Evolutionary conservation across 768 basidiomycete genomes (phyloP), one percentile per base, ranked within the genome.

Genomic region (Pulveroboletus ravenelii): DNA sequence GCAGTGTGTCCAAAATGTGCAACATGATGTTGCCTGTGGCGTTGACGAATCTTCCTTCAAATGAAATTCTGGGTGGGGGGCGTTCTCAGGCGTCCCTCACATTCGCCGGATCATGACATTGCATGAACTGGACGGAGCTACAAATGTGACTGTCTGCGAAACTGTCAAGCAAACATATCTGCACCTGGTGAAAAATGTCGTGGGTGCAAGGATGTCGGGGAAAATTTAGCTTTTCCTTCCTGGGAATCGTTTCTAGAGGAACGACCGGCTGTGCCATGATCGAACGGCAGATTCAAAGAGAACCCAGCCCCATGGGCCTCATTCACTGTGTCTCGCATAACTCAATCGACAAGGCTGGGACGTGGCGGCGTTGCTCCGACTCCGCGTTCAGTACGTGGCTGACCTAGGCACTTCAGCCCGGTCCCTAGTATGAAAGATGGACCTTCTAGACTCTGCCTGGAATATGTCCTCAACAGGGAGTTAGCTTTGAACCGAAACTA

Each of bases 61-160:
- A 50, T 50, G 47, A 46, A 51, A 49, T 48, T 41, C 50, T 41
- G 18, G 40, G 58, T 38, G 39, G 38, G 45, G 9, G 18, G 37
- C 27, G 32, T 65, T 67, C 62, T 51, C 63, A 67, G 61, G 62
- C 34, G 12, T 10, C 27, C 47, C 43, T 36, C 46, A 40, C 30
- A 37, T 49, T 41, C 18, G 38, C 32, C n/a, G 25, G 31, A 41
- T 40, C 44, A 42, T 30, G 50, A 37, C 38, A 23, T 60, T 41
- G 59, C 51, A 18, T 31, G 38, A 52, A 5, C 25, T 10, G 48
- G 31, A 8, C 9, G 23, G 17, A 35, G 15, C 43, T 5, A 27
- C 25, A 27, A 27, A 27, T 35, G 47, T 45, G 17, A 35, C 45
- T 14, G 35, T 15, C 31, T 10, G 39, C 38, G 30, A 53, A 47